Base-by-base conservation (phyloP, 1,284 basidiomycete species). In the Neolentinus lepideus region DNA sequence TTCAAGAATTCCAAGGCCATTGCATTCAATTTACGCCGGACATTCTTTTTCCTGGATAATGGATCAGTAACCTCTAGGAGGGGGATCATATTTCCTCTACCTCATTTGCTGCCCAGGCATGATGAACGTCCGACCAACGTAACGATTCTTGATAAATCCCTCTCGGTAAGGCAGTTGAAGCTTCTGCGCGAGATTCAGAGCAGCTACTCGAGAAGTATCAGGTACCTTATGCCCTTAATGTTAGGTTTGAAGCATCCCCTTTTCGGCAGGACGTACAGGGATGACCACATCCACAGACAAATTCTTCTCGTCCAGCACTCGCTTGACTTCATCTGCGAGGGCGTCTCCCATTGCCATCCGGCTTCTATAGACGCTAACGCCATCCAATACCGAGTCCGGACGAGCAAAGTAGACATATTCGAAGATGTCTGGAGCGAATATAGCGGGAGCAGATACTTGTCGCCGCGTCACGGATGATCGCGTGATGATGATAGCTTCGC, bases 281-380 rank as follows among this genome's bases (percentile, higher is more conserved):
- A 99, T 98, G 61, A 99, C 94, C 22, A 99, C 97, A 69, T 98
- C 94, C 51, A 95, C 83, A 22, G 77, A 75, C 51, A 96, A 71
- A 36, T 86, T 80, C 51, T 84, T 81, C 60, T 84, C 80, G 51
- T 76, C 70, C 53, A 99, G 74, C 51, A 94, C 84, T 36, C 84
- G 79, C 67, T 83, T 75, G 26, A 95, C 93, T 70, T 95, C 91
- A 54, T 85, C 87, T 1, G 96, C 97, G 53, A 99, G 83, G 26
- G 88, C 84, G 70, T 99, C 96, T 57, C 97, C 97, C 97, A 99
- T 99, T 4, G 95, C 94, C 96, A 99, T 99, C 45, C 97, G 87
- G 66, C 91, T 90, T 55, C 96, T 84, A 73, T 99, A 99, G 52
- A 99, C 97, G 65, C 92, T 94, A 70, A 99, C 87, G 38, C 97